Percentiles rank a stretch among this genome's conserved stretches.
Conservation (phyloP, 2,329 filamentous ascomycete genomes). For the Aspergillus sp. region DNA sequence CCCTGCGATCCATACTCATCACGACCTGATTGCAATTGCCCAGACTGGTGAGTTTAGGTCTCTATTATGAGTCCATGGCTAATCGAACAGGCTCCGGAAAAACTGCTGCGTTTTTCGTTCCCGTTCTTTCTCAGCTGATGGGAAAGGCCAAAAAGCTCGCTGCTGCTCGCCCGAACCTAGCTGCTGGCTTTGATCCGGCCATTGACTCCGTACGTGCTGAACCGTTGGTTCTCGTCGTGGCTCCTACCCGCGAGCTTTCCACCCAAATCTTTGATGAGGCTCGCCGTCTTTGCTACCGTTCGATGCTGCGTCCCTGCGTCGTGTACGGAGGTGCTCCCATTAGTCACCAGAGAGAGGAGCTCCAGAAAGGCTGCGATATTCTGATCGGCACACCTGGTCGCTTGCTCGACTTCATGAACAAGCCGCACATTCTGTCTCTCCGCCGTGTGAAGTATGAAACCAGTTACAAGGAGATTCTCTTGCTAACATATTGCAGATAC, state of each 20-base stretch:
- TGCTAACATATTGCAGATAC: conserved; percentile 33
- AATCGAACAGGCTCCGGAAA: conserved; percentile 74
- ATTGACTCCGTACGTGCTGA: conserved; percentile 59
- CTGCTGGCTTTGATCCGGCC: conserved; percentile 44
- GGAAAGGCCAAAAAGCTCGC: conserved; percentile 86
- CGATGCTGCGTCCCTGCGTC: conserved; percentile 86
- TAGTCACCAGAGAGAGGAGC: conserved; percentile 59
- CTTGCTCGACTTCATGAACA: conserved; percentile 71
- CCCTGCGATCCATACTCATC: conserved; percentile 64
- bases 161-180: conserved; percentile 58
- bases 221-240: conserved; percentile 76
- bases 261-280: conserved; percentile 94
- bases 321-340: conserved; percentile 75
- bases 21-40: conserved; percentile 80
- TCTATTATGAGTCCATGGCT: conserved; percentile 1
- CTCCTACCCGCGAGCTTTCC: conserved; percentile 79
- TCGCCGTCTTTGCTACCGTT: conserved; percentile 84
- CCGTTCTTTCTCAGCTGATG: conserved; percentile 84
- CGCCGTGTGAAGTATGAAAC: conserved; percentile 61
- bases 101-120: conserved; percentile 85
- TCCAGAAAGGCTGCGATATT: conserved; percentile 78
- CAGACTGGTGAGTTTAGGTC: conserved; percentile 83
- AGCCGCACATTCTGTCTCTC: conserved; percentile 59
- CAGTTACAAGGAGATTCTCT: too few relatives aligned
- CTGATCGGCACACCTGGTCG: conserved; percentile 83